Evolutionary conservation across 176 grass and related monocot species (phyloP).

Genomic region (Elaeis guineensis): DNA sequence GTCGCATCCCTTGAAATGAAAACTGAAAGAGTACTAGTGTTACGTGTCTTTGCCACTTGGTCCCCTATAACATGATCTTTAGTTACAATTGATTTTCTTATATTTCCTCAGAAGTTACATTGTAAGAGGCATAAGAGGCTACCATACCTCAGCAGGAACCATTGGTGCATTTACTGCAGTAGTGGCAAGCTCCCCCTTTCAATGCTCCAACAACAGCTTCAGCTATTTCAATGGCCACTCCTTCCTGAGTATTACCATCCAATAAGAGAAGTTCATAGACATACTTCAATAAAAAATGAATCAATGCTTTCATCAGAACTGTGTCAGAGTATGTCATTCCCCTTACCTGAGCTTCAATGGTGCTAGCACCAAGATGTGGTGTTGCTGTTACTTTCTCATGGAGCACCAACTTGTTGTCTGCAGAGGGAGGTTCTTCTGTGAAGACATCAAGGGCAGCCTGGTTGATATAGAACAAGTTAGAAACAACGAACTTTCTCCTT

Average conservation of each 20-base stretch:
- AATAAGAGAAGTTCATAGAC: too few species aligned
- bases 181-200: slow-evolving; percentile 3
- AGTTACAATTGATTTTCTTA: not conserved
- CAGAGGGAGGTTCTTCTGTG: slow-evolving; percentile 1
- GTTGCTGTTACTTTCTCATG: slow-evolving; percentile 6
- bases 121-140: too few species aligned
- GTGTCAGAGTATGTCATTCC: too few species aligned
- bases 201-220: slow-evolving; percentile 12
- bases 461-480: not conserved
- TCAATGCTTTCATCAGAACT: not conserved
- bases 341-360: slow-evolving; percentile 14
- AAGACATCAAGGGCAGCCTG: slow-evolving; percentile 20
- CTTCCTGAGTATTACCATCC: slow-evolving; percentile 1
- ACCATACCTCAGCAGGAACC: slow-evolving; percentile 7
- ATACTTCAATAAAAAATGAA: not conserved
- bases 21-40: too few species aligned
- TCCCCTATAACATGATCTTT: too few species aligned
- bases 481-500: not conserved
- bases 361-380: slow-evolving; percentile 18
- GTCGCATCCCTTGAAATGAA: too few species aligned
- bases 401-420: slow-evolving; percentile 9
- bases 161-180: slow-evolving; percentile 8
- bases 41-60: too few species aligned
- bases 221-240: slow-evolving; percentile 11
- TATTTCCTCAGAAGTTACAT: too few species aligned